Conservation (phyloP, 495 filamentous ascomycete genomes). For the Aspergillus homomorphus region DNA sequence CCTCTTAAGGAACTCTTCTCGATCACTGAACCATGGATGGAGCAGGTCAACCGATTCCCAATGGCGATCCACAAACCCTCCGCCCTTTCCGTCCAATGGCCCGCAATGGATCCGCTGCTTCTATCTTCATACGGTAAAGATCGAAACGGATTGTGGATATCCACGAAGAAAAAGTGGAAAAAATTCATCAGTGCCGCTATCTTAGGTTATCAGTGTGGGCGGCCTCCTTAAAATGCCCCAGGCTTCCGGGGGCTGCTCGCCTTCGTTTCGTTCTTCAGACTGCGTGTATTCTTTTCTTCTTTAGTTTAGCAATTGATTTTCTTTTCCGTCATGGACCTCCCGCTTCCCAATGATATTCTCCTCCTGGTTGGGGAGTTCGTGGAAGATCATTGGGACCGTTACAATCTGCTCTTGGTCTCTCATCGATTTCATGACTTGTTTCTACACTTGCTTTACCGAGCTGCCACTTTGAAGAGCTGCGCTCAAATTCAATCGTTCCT, state of each 20-base stretch:
- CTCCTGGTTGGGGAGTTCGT: conserved; percentile 31
- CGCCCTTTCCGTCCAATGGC: conserved; percentile 16
- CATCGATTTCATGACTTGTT: conserved; percentile 33
- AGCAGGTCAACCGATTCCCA: conserved; percentile 19
- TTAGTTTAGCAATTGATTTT: background rate
- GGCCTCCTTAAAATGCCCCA: background rate
- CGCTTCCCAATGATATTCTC: conserved; percentile 32
- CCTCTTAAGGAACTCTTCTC: background rate
- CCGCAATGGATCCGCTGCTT: conserved; percentile 5
- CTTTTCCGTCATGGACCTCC: background rate
- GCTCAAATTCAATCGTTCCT: conserved; percentile 24
- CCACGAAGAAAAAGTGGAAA: background rate
- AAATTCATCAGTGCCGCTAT: conserved; percentile 1
- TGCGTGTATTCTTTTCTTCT: background rate
- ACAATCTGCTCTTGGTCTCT: conserved; percentile 33
- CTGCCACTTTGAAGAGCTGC: conserved; percentile 21
- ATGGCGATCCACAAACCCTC: conserved; percentile 14
- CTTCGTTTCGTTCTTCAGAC: background rate
- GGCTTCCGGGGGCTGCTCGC: background rate
- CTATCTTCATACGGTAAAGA: background rate
- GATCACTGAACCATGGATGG: conserved; percentile 13
- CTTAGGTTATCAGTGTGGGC: conserved; percentile 6
- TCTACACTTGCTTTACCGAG: conserved; percentile 26
- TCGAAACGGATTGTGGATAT: conserved; percentile 5
- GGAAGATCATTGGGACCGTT: conserved; percentile 27